Evolutionary conservation across 139 green algal species (phyloP), one percentile per base, ranked within the genome.

Genomic region (Pedinophyceae sp.): DNA sequence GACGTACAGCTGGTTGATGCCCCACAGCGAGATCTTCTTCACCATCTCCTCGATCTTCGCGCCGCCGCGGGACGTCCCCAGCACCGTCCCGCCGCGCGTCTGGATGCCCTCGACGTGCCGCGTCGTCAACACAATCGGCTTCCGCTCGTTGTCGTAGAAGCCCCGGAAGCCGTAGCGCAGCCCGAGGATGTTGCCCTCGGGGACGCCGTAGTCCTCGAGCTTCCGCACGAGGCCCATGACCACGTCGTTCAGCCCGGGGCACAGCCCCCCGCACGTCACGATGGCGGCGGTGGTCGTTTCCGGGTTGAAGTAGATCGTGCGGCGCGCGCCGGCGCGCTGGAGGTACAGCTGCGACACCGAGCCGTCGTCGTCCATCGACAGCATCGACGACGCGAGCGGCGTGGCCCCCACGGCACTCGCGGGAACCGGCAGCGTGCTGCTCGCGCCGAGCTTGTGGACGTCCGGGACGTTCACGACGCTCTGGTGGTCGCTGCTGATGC

Each of bases 251-350:
- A 97, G 75, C 5, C 88, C 88, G 1, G 88, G 88, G 64, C 88
- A 97, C 38, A 97, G 77, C 0, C 88, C 88, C 10, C 88, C 88
- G 59, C 88, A 96, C 3, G 86, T 95, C 10, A 95, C 84, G n/a
- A 95, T 79, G 4, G 82, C 84, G 6, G 87, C 86, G 26, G 73
- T 80, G 6, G 95, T n/a, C n/a, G n/a, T n/a, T 27, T 65, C 59
- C 7, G 82, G 78, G 55, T 93, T 62, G 48, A 85, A 89, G 63
- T 86, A 89, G 40, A 94, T 81, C 5, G 48, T 81, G 29, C 62
- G 64, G 18, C 86, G 67, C 1, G 86, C 81, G 0, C 86, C 86
- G 18, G 72, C 74, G 17, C 86, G 69, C 27, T 83, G 77, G 43
- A 77, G 66, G 58, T 67, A 93, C 50, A n/a, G n/a, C n/a, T 76